Percentiles rank a stretch among this genome's conserved stretches.
Evolutionary conservation across 2,329 filamentous ascomycete genomes (phyloP).

Genomic region (Calonectria hawksworthii): DNA sequence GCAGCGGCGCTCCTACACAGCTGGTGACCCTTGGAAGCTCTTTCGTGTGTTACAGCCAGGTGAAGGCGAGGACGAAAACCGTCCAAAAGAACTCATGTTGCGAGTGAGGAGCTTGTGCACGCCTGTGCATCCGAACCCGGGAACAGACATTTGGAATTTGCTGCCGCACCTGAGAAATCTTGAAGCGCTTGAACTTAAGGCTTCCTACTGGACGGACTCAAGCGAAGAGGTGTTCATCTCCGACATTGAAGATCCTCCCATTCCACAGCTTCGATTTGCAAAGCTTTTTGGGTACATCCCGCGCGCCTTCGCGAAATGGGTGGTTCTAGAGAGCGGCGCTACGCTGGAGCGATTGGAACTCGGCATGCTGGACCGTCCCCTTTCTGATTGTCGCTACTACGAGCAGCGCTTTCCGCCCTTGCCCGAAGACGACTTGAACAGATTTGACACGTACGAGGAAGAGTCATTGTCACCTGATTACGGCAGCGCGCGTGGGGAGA

Average conservation of each 20-base stretch:
- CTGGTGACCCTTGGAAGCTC: neutral
- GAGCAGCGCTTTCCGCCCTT: neutral
- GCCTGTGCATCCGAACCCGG: neutral
- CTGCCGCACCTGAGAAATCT: neutral
- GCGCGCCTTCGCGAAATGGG: conserved; percentile 21
- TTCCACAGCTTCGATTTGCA: conserved; percentile 16
- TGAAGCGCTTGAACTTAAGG: neutral
- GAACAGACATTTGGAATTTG: neutral
- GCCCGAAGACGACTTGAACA: neutral
- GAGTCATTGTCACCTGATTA: neutral
- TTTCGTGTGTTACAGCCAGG: neutral
- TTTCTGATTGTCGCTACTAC: neutral
- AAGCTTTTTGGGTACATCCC: conserved; percentile 33
- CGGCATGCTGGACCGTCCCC: conserved; percentile 29
- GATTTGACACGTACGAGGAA: neutral
- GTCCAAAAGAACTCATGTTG: neutral
- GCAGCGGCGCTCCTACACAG: neutral
- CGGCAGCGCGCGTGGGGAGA: neutral
- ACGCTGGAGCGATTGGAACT: conserved; percentile 31
- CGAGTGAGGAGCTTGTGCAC: neutral
- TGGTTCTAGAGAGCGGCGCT: neutral
- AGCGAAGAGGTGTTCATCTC: neutral
- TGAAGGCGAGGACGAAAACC: neutral
- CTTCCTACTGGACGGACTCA: neutral
- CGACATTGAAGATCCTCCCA: fast-evolving